Evolutionary conservation across 2,329 filamentous ascomycete genomes (phyloP), one percentile per base, ranked within the genome.

Genomic region (Tolypocladium cylindrosporum): DNA sequence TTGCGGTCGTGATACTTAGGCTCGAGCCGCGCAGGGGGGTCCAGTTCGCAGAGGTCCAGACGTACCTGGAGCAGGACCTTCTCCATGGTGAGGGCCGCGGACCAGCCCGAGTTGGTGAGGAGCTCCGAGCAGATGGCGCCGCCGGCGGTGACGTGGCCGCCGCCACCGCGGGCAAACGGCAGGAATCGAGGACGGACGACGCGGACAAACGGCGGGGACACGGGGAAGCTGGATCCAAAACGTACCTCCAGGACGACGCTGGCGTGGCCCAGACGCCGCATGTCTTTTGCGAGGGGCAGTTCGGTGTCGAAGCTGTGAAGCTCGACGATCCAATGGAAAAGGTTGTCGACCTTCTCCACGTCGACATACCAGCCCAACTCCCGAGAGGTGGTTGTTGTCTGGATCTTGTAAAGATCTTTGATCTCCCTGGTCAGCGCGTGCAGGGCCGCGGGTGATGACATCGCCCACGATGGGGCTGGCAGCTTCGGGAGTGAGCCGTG

Each of bases 261-360:
- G 27, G 77, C 81, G 58, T 88, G 64, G 0, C 77, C 78, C 1
- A 75, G 77, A 2, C 69, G 65, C 68, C 86, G 84, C 84, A 96
- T 90, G 67, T 96, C 91, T 56, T 80, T 68, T 0, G 88, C 86
- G 1, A 97, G 76, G 1, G 88, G 89, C 0, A 94, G 77, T 1
- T 74, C 69, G 0, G 74, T 62, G 31, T 91, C 87, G 66, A 96
- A 96, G 50, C 87, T 90, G 69, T 96, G 92, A 1, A 97, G 76
- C 69, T 96, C 89, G 7, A 95, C 85, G 59, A 96, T 91, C 91
- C 91, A 96, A 66, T 95, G 91, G 66, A 94, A 96, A 61, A 91
- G 79, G 66, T 92, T 95, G 27, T 75, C 80, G 42, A 92, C 76
- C 55, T 83, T 80, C 7, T 76, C 73, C 54, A 80, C 78, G 66